Evolutionary conservation across 2,329 filamentous ascomycete species (phyloP), one percentile per base, ranked within the genome.

Genomic region (Elsinoe fawcettii): DNA sequence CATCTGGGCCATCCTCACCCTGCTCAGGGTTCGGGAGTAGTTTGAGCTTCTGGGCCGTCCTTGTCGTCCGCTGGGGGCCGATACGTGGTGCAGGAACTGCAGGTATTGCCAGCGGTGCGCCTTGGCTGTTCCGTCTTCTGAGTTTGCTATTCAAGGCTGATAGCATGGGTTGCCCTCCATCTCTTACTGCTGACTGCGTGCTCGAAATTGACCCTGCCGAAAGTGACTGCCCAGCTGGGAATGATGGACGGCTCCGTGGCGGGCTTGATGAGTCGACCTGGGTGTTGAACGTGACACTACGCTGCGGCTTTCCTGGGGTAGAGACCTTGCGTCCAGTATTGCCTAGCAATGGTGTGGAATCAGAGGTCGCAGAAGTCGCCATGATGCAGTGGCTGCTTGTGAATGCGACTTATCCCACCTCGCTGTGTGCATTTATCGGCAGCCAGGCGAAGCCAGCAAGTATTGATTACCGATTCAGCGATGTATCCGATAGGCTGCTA

Each of bases 1-100:
- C 92, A 61, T 97, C 91, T 62, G 77, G 64, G 16, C 78, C 83
- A 43, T 91, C 88, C 23, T 88, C 87, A 34, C 82, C 88, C 44
- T 89, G 80, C 59, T 95, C 88, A 0, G 91, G 90, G 67, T 93
- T 93, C 0, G 93, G 93, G 14, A 99, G 77, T n/a, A 99, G 80
- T 75, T 99, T 99, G 60, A 99, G 80, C 75, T 99, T 99, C 75
- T 97, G 90, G 1, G 90, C 90, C 62, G 88, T 96, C 72, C 96
- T 95, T 22, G 91, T 95, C 58, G 90, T 97, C 71, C 93, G 79
- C 70, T 99, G 93, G 0, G 93, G 92, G 1, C 93, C 93, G 59
- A 96, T 90, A 74, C 97, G 96, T 55, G 79, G 74, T 8, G 66
- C 72, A 1, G 74, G 70, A n/a, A 70, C 64, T 6, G 67, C 64